These are phyloP conservation scores for Leccinum proximum DNA, from an alignment of 1,284 basidiomycete genomes.

Conservation along the genomic window DNA sequence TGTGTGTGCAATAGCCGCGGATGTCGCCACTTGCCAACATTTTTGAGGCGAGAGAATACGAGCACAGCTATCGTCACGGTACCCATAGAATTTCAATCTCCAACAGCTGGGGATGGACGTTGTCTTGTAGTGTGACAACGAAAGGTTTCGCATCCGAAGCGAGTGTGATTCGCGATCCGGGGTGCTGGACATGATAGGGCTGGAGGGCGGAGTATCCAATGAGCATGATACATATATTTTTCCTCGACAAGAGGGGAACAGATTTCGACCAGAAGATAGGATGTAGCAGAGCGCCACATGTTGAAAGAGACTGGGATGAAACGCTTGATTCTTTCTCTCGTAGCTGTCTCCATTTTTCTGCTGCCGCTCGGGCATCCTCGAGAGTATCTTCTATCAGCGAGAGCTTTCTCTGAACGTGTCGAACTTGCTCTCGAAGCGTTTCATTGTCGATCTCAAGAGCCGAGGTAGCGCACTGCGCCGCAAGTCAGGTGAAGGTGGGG, in stretches of 20 bases:
- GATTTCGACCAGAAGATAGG: conserved; percentile 34
- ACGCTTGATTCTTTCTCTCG: conserved; percentile 64
- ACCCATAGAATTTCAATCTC: conserved; percentile 26
- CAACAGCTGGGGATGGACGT: conserved; percentile 29
- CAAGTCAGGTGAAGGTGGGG: conserved; percentile 36
- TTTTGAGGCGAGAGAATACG: conserved; percentile 12
- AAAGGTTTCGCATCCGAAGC: conserved; percentile 42
- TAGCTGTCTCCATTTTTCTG: conserved; percentile 74
- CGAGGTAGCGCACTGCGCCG: conserved; percentile 43
- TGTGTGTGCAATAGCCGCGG: conserved; percentile 27
- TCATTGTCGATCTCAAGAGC: conserved; percentile 94
- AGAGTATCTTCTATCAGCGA: conserved; percentile 79
- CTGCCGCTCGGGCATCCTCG: conserved; percentile 69
- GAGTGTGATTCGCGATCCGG: conserved; percentile 31
- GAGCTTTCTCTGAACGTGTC: conserved; percentile 81
- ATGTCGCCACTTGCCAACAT: conserved; percentile 17
- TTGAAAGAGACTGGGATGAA: conserved; percentile 45
- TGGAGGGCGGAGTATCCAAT: conserved; percentile 8
- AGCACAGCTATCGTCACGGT: conserved; percentile 9
- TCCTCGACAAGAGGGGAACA: conserved; percentile 14
- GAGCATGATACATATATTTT: conserved; percentile 10
- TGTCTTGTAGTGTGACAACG: conserved; percentile 33
- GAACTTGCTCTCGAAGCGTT: conserved; percentile 82
- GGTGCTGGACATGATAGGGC: conserved; percentile 12
- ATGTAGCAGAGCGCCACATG: conserved; percentile 45